These are phyloP conservation scores for Strigomonas culicis DNA, from an alignment of 208 protist species.

Conservation along the genomic window DNA sequence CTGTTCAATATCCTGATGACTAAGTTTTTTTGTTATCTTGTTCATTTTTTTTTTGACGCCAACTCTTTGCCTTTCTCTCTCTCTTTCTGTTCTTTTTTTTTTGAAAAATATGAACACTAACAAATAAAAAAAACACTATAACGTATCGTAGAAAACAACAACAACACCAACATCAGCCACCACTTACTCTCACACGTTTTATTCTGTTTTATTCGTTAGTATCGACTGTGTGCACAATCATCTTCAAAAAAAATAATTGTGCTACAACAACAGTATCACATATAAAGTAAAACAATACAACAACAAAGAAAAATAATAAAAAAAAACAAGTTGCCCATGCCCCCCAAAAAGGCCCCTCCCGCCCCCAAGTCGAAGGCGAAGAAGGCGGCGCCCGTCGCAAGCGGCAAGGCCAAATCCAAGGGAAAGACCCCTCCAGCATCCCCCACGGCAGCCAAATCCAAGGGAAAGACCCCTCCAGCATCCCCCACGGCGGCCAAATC, in stretches of 20 bases:
- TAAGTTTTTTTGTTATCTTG: too few relatives aligned
- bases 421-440: conserved; percentile 21
- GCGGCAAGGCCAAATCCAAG: conserved; percentile 6
- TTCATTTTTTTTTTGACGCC: conserved; percentile 6
- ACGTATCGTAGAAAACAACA: too few relatives aligned
- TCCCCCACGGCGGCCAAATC: conserved; percentile 14
- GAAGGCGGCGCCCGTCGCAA: conserved; percentile 13
- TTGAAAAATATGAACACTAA: conserved; percentile 1
- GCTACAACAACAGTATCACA: background rate
- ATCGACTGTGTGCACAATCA: too few relatives aligned
- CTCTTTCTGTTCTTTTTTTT: background rate
- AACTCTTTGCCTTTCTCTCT: background rate
- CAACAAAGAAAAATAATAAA: too few relatives aligned
- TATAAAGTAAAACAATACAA: background rate
- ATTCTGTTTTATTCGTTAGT: conserved; percentile 1
- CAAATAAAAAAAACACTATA: conserved; percentile 16
- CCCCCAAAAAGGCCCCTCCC: conserved; percentile 28
- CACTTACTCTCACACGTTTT: background rate
- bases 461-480: conserved; percentile 14
- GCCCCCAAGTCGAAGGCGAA: conserved; percentile 12
- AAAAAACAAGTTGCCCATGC: conserved; percentile 16
- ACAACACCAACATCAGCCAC: conserved; percentile 3
- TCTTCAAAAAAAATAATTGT: too few relatives aligned
- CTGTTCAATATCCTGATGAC: too few relatives aligned
- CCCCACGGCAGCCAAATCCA: conserved; percentile 14